Conservation (phyloP, 192 early-diverging fungal species). For the Coemansia sp. region DNA sequence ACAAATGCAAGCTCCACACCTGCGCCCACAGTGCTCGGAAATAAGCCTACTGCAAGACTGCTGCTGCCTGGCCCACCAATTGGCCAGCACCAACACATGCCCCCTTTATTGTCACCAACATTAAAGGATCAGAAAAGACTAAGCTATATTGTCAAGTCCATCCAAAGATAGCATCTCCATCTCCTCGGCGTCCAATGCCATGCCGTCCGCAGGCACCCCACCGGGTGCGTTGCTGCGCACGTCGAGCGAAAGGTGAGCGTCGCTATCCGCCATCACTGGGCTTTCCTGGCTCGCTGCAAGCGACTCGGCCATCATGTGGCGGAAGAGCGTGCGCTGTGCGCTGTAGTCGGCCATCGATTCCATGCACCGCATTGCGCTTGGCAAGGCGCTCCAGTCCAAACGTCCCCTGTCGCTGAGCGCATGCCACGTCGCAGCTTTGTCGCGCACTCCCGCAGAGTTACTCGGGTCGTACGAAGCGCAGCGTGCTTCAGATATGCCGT, state of each 20-base stretch:
- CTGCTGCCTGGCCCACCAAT: background rate
- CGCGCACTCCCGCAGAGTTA: conserved; percentile 51
- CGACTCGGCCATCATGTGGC: conserved; percentile 41
- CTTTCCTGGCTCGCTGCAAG: conserved; percentile 29
- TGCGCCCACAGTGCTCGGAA: conserved; percentile 2
- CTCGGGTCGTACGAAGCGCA: conserved; percentile 56
- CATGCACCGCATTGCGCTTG: conserved; percentile 41
- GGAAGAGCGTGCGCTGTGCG: conserved; percentile 36
- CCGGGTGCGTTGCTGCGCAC: background rate
- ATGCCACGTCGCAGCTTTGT: conserved; percentile 59
- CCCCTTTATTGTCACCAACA: background rate
- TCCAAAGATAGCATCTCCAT: conserved; percentile 32
- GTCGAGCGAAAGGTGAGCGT: background rate
- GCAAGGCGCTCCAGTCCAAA: conserved; percentile 42
- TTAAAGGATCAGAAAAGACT: background rate
- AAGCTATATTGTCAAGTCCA: conserved; percentile 8
- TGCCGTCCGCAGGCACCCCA: conserved; percentile 2
- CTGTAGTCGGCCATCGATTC: conserved; percentile 27
- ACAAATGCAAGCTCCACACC: background rate
- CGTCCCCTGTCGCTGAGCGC: conserved; percentile 31
- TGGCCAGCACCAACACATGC: background rate
- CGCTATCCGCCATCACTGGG: background rate
- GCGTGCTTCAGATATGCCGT: conserved; percentile 56
- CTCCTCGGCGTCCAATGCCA: conserved; percentile 22
- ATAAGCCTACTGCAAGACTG: background rate